Percentiles rank a stretch among this genome's conserved stretches.
These are phyloP conservation scores for Pascua guehoae DNA, from an alignment of 1,284 basidiomycete genomes.

Conservation along the genomic window DNA sequence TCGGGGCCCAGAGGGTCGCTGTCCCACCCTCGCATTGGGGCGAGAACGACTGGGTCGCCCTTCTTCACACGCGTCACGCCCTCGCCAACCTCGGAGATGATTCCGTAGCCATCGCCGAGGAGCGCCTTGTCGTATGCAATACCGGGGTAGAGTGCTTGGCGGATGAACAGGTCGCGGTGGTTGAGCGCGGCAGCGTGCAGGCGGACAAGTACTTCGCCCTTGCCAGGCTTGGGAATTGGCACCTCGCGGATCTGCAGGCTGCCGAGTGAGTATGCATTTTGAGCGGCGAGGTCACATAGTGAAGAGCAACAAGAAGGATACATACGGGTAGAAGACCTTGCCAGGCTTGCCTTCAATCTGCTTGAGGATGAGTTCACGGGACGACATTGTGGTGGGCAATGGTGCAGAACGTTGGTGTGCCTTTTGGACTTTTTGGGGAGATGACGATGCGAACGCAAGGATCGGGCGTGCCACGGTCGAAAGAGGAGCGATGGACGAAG, in stretches of 20 bases:
- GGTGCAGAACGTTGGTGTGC: too few species aligned
- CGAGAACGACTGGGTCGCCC: slow-evolving; percentile 4
- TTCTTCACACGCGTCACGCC: slow-evolving; percentile 2
- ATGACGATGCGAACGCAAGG: too few species aligned
- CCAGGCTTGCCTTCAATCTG: slow-evolving; percentile 19
- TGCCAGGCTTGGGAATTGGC: slow-evolving; percentile 13
- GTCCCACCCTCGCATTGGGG: slow-evolving; percentile 17
- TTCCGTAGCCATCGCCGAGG: slow-evolving; percentile 13
- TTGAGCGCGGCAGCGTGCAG: slow-evolving; percentile 18
- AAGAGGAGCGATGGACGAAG: too few species aligned
- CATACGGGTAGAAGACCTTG: slow-evolving; percentile 21
- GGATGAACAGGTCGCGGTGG: slow-evolving; percentile 23
- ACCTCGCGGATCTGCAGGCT: slow-evolving; percentile 13
- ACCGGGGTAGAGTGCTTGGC: slow-evolving; percentile 17
- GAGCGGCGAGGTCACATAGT: not conserved
- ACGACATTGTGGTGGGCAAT: not conserved
- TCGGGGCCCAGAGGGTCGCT: slow-evolving; percentile 11
- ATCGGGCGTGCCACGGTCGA: too few species aligned
- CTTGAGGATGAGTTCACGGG: slow-evolving; percentile 16
- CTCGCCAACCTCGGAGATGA: slow-evolving; percentile 8
- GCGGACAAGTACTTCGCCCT: slow-evolving; percentile 6
- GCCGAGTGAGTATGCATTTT: slow-evolving; percentile 1
- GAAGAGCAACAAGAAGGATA: too few species aligned
- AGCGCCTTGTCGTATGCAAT: slow-evolving; percentile 12
- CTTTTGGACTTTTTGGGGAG: too few species aligned